Conservation (phyloP, 371 early-diverging fungal genomes). For the Coemansia sp. region DNA sequence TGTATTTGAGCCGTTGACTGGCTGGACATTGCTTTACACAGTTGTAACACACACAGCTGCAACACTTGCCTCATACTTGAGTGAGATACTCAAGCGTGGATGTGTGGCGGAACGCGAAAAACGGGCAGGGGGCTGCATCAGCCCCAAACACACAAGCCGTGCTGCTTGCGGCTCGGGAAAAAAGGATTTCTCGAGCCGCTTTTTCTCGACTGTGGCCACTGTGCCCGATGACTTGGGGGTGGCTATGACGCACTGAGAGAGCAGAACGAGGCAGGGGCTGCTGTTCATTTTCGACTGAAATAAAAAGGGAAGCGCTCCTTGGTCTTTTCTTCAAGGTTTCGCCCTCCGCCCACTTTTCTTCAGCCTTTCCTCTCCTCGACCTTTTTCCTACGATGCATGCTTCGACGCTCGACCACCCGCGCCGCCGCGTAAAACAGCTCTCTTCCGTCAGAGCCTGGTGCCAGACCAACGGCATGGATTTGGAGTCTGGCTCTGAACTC, state of each 20-base stretch:
- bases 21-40: no score
- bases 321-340: background rate
- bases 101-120: background rate
- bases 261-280: no score
- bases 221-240: conserved; percentile 1
- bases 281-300: background rate
- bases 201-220: background rate
- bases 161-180: conserved; percentile 8
- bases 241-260: conserved; percentile 1
- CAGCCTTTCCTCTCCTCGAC: background rate
- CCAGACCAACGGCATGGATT: conserved; percentile 35
- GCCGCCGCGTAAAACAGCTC: conserved; percentile 43
- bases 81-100: background rate
- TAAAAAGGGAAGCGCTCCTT: background rate
- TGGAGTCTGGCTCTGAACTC: conserved; percentile 22
- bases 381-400: conserved; percentile 8
- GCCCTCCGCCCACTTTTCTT: conserved; percentile 4
- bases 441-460: conserved; percentile 44
- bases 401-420: conserved; percentile 9
- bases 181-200: background rate
- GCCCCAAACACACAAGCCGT: background rate
- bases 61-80: background rate
- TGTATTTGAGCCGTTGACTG: background rate
- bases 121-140: conserved; percentile 2
- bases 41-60: no score